Evolutionary conservation across 2,329 filamentous ascomycete species (phyloP), one percentile per base, ranked within the genome.

Genomic region (Colletotrichum sp.): DNA sequence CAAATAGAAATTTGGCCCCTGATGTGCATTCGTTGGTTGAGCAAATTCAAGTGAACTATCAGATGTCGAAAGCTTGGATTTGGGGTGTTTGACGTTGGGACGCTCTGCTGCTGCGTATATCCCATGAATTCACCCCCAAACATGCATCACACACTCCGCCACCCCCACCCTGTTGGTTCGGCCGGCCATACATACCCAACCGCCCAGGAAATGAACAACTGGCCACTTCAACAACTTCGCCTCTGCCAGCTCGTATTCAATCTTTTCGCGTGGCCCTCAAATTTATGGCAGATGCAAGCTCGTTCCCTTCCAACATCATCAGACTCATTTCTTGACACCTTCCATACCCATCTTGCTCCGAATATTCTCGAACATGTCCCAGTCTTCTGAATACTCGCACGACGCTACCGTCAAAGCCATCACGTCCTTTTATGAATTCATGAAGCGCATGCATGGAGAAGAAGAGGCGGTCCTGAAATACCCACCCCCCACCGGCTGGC

Each of bases 391-490:
- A 2, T 58, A 58, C 24, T 58, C 55, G 24, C 55, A 58, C 24
- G 55, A 58, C 13, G 24, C 21, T 16, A 9, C 24, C 24, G 24
- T 58, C 13, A 30, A 58, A 28, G 55, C 24, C 8, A 58, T 58
- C 7, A 58, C 55, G 0, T 58, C 24, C 15, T 58, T 58, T n/a
- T 58, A 58, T 8, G 55, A 28, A 28, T 18, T 58, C 3, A 58
- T 58, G 24, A 9, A 6, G 0, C 55, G 55, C 15, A 18, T 58
- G 21, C 55, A 57, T 26, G 9, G 0, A 24, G 52, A 57, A 16
- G 6, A 24, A 0, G 24, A 0, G n/a, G 52, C 21, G n/a, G 0
- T 24, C 5, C 12, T 57, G 8, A 0, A 57, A 24, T 10, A 26
- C 8, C 52, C 52, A 7, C 52, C 52, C 0, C 52, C 52, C 0